Evolutionary conservation across 169 alveolate species (phyloP).

Genomic region (Plasmodium billcollinsi): DNA sequence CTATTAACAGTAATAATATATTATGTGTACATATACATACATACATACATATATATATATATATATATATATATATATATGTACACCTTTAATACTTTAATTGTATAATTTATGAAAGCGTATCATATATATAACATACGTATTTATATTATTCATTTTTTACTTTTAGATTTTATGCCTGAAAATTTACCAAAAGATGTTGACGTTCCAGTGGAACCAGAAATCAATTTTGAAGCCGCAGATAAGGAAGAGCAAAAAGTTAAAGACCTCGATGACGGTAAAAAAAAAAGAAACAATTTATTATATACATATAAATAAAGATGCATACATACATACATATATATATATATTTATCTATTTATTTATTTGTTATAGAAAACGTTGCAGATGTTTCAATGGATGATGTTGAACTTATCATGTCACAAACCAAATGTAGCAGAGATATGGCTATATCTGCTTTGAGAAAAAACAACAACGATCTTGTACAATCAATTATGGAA

Average conservation of each 20-base stretch:
- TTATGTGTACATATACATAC: too few relatives aligned
- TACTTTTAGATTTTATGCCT: conserved; percentile 31
- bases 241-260: conserved; percentile 79
- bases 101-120: too few relatives aligned
- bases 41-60: too few relatives aligned
- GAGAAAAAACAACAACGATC: conserved; percentile 89
- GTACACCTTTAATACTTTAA: too few relatives aligned
- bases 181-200: conserved; percentile 14
- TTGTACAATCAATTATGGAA: conserved; percentile 92
- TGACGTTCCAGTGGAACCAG: conserved; percentile 76
- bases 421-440: conserved; percentile 92
- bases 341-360: not conserved
- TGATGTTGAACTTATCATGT: conserved; percentile 92
- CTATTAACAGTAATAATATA: conserved; percentile 76
- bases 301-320: not conserved
- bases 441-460: conserved; percentile 92
- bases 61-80: too few relatives aligned
- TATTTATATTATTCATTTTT: conserved; percentile 1
- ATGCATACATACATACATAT: not conserved
- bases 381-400: conserved; percentile 77
- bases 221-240: conserved; percentile 53
- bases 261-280: conserved; percentile 81
- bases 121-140: not conserved
- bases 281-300: too few relatives aligned
- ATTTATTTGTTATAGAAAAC: conserved; percentile 63